Percentiles rank a stretch among this genome's conserved stretches.
These are phyloP conservation scores for Cyclaneusma minus DNA, from an alignment of 2,329 filamentous ascomycete genomes.

Conservation along the genomic window DNA sequence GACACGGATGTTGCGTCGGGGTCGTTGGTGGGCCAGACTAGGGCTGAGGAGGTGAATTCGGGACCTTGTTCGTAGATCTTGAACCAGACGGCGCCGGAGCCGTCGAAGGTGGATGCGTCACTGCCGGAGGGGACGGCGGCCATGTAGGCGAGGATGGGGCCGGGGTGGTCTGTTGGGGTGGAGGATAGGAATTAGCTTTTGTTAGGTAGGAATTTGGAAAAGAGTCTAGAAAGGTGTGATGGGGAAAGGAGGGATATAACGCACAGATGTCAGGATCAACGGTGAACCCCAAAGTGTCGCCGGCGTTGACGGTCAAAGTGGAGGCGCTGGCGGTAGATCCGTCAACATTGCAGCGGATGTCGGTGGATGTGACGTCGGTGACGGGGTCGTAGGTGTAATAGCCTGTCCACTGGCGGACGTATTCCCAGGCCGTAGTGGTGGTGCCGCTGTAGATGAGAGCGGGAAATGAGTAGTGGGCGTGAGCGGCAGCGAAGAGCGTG, in stretches of 20 bases:
- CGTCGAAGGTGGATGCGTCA: conserved; percentile 1
- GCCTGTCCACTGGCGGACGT: conserved; percentile 14
- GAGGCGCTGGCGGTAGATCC: conserved; percentile 11
- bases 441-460: conserved; percentile 7
- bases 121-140: conserved; percentile 1
- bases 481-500: conserved; percentile 7
- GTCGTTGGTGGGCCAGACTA: conserved; percentile 12
- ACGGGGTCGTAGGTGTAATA: conserved; percentile 12
- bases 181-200: no score
- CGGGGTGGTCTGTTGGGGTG: no score
- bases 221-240: no score
- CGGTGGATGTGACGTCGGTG: conserved; percentile 19
- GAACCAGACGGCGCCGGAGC: conserved; percentile 11
- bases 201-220: no score
- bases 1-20: conserved; percentile 11
- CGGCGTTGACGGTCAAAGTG: conserved; percentile 13
- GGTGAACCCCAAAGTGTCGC: conserved; percentile 9
- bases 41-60: conserved; percentile 6
- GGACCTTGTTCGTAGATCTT: conserved; percentile 14
- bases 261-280: conserved; percentile 14
- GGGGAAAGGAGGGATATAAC: no score
- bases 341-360: conserved; percentile 24
- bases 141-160: conserved; percentile 11
- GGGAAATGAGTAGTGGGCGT: conserved; percentile 12
- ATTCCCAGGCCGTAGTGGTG: conserved; percentile 9